A percentile compares a stretch with the other conserved stretches of the same genome.
phyloP scores from a whole-genome alignment of 2,329 filamentous ascomycete genomes.

The Pseudogymnoascus sp. region DNA sequence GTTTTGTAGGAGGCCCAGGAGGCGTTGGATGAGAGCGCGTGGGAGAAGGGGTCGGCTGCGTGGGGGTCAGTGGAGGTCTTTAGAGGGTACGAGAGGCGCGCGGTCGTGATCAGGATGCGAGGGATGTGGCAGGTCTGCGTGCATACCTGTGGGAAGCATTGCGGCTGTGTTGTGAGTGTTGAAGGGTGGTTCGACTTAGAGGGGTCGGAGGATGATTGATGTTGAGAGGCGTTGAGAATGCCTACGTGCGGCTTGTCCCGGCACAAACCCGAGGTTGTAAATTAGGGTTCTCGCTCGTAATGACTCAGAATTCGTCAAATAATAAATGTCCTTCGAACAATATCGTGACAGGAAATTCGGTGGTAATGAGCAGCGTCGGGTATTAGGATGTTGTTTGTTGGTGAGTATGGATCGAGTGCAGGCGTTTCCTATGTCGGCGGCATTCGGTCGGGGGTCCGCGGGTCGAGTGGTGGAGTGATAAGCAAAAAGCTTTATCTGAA shows the following conservation, averaged over 20 bases:
- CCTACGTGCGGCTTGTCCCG: conserved; percentile 4
- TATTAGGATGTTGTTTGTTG: conserved; percentile 1
- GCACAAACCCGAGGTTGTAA: conserved; percentile 1
- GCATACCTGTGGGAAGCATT: conserved; percentile 12
- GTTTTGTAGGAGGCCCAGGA: conserved; percentile 62
- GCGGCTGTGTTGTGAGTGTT: background rate
- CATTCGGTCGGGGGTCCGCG: background rate
- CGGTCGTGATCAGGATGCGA: background rate
- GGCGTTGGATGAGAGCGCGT: conserved; percentile 62
- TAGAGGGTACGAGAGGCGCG: background rate
- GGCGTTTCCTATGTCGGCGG: conserved; percentile 6
- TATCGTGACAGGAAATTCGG: background rate
- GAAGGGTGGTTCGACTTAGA: background rate
- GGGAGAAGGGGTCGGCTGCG: conserved; percentile 52
- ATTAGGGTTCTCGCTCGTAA: background rate
- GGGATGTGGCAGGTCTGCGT: background rate
- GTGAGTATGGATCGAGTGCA: background rate
- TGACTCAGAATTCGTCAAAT: background rate
- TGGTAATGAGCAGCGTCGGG: background rate
- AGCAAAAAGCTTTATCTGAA: conserved; percentile 11
- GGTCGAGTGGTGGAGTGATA: conserved; percentile 2
- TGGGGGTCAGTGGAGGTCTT: background rate
- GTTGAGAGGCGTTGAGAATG: conserved; percentile 13
- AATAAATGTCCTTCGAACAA: background rate
- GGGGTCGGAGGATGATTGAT: background rate